Conservation (phyloP, 306 rosid species). For the Begonia fuchsioides region DNA sequence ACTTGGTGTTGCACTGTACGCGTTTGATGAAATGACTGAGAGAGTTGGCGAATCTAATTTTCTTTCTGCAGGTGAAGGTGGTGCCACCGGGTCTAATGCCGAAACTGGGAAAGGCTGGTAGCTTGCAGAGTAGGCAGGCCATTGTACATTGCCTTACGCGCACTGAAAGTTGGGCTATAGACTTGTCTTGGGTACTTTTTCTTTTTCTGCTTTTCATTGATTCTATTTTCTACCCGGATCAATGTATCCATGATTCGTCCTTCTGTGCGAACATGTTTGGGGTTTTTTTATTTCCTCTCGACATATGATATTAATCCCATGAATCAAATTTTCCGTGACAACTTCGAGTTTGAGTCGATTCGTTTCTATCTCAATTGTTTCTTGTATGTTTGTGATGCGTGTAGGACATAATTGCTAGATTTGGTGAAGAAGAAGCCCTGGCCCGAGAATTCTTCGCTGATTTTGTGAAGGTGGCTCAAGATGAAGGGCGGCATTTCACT, state of each 20-base stretch:
- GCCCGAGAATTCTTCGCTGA: constrained; percentile 73
- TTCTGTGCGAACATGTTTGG: too few species aligned
- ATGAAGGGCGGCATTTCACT: constrained; percentile 73
- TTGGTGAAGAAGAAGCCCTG: constrained; percentile 73
- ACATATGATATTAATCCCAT: too few species aligned
- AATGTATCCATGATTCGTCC: too few species aligned
- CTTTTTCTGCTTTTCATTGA: background rate
- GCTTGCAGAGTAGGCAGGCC: constrained; percentile 82
- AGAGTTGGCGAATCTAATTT: background rate
- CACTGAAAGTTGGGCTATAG: constrained; percentile 90
- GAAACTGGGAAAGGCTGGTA: constrained; percentile 85
- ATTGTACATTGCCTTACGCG: constrained; percentile 77
- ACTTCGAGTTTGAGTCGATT: background rate
- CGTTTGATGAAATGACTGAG: constrained; percentile 21
- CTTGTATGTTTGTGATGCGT: background rate
- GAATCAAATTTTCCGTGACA: too few species aligned
- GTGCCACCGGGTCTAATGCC: constrained; percentile 75
- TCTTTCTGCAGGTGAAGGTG: constrained; percentile 39
- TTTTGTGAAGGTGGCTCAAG: constrained; percentile 80
- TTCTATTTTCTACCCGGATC: background rate
- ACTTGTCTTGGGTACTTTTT: constrained; percentile 67
- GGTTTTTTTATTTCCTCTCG: too few species aligned
- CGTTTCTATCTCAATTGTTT: background rate
- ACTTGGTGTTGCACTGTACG: background rate
- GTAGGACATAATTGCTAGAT: constrained; percentile 83